Base-by-base conservation (phyloP, 257 asterid species). In the Prunella vulgaris region DNA sequence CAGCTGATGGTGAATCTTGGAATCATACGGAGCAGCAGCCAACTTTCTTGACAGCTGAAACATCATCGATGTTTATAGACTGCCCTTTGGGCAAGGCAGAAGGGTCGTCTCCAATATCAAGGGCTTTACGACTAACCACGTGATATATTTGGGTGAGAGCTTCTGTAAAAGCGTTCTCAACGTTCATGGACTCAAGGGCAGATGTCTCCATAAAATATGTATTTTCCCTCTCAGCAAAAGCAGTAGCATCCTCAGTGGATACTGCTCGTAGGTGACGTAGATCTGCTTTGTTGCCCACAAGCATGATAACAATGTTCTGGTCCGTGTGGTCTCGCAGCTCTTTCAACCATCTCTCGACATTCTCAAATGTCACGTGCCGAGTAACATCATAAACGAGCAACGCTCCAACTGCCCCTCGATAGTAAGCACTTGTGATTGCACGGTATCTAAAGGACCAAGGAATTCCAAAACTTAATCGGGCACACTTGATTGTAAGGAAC, bases 341-440 rank as follows among this genome's bases (percentile, higher is more conserved):
- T 78, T 86, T 86, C 72, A 86, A 74, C 93, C 93, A 86, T 79
- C 89, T 82, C 37, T 81, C 86, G 7, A 82, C 82, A 49, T 86
- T 86, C 75, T 86, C 93, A 21, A 86, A 84, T 13, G 93, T 86
- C 66, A 86, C 81, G 15, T 86, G 90, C 20, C 93, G 84, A 15
- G 90, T 84, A 22, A 84, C 87, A 67, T 86, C 93, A n/a, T 84
- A 86, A 40, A 86, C 93, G 30, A 86, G 81, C 69, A 86, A 70
- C 0, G 93, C 93, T 4, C 93, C 93, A 10, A 86, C 90, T 27
- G 93, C 90, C 48, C 93, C 93, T 49, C 93, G 78, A 72, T 86
- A 86, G 78, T 86, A 86, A 56, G 93, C 93, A 68, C 93, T 86
- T 32, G 93, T 86, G 72, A 86, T 86, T 71, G 93, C 93, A 32